Percentiles rank a stretch among this genome's conserved stretches.
Conservation (phyloP, 192 early-diverging fungal species). For the Haplosporangium gracile region DNA sequence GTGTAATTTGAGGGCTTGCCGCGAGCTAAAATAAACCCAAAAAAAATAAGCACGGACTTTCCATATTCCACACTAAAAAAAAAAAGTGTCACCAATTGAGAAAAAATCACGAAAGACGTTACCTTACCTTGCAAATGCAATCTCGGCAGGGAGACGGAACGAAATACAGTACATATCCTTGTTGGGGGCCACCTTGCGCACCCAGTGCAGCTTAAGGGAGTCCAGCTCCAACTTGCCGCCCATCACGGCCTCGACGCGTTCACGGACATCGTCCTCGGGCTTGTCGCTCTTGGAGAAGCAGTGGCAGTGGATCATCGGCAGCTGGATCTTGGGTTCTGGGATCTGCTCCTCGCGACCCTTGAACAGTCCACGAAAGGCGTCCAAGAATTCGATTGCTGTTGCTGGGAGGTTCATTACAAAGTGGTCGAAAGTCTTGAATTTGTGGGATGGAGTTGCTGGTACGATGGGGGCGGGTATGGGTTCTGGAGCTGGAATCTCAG, state of each 20-base stretch:
- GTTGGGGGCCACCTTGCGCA: slow-evolving; percentile 96
- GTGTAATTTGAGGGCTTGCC: neutral
- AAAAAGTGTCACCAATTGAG: neutral
- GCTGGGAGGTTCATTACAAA: slow-evolving; percentile 99
- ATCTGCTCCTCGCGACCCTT: slow-evolving; percentile 62
- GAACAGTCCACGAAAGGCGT: slow-evolving; percentile 90
- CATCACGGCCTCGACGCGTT: slow-evolving; percentile 55
- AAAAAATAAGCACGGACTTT: slow-evolving; percentile 1
- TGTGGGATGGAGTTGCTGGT: slow-evolving; percentile 1
- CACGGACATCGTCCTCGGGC: slow-evolving; percentile 75
- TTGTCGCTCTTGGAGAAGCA: slow-evolving; percentile 91
- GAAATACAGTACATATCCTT: slow-evolving; percentile 99
- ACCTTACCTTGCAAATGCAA: slow-evolving; percentile 77
- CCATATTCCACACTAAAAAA: neutral
- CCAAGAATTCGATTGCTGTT: slow-evolving; percentile 96
- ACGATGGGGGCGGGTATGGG: neutral
- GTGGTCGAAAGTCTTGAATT: slow-evolving; percentile 85
- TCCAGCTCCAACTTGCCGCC: slow-evolving; percentile 31
- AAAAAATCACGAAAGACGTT: slow-evolving; percentile 4
- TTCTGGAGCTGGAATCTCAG: slow-evolving; percentile 33
- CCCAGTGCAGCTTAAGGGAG: slow-evolving; percentile 75
- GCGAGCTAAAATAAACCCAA: neutral
- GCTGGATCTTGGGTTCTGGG: slow-evolving; percentile 50
- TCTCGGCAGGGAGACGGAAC: slow-evolving; percentile 80
- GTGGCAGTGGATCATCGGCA: slow-evolving; percentile 95